Evolutionary conservation across 805 yeast species (phyloP).

Genomic region (Nakazawaea ishiwadae): DNA sequence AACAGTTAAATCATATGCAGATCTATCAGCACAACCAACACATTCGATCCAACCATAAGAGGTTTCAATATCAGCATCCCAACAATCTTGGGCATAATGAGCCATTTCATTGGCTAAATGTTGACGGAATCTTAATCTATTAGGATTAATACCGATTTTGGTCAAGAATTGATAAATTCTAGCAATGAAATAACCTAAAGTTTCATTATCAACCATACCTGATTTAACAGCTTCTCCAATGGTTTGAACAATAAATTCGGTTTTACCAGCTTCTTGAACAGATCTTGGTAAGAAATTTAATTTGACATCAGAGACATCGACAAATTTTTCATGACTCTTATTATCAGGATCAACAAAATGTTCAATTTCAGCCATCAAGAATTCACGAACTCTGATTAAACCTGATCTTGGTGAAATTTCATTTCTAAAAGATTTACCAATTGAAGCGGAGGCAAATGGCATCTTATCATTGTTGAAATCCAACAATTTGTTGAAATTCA

Average conservation of each 20-base stretch:
- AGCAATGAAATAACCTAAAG: slow-evolving; percentile 94
- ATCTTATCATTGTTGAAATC: slow-evolving; percentile 94
- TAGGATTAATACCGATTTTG: slow-evolving; percentile 86
- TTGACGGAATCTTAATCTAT: slow-evolving; percentile 91
- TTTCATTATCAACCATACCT: slow-evolving; percentile 93
- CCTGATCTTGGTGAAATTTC: slow-evolving; percentile 99
- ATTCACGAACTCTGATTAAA: slow-evolving; percentile 95
- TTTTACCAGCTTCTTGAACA: slow-evolving; percentile 82
- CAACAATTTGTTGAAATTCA: slow-evolving; percentile 88
- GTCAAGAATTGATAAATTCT: slow-evolving; percentile 81
- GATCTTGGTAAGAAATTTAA: slow-evolving; percentile 80
- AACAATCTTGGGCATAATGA: slow-evolving; percentile 98
- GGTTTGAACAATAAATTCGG: slow-evolving; percentile 56
- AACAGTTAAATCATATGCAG: slow-evolving; percentile 95
- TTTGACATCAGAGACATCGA: slow-evolving; percentile 66
- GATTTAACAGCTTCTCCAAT: slow-evolving; percentile 87
- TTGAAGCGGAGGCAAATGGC: slow-evolving; percentile 99
- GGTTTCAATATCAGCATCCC: slow-evolving; percentile 97
- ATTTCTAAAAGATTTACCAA: slow-evolving; percentile 98
- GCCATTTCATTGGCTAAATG: slow-evolving; percentile 99
- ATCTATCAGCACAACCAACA: slow-evolving; percentile 99
- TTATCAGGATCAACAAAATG: slow-evolving; percentile 94
- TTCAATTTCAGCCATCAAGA: slow-evolving; percentile 98
- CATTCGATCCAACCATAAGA: slow-evolving; percentile 99
- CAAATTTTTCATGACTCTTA: slow-evolving; percentile 78